A percentile compares a stretch with the other conserved stretches of the same genome.
Conservation (phyloP, 179 eudicot species). For the Silene coronaria region DNA sequence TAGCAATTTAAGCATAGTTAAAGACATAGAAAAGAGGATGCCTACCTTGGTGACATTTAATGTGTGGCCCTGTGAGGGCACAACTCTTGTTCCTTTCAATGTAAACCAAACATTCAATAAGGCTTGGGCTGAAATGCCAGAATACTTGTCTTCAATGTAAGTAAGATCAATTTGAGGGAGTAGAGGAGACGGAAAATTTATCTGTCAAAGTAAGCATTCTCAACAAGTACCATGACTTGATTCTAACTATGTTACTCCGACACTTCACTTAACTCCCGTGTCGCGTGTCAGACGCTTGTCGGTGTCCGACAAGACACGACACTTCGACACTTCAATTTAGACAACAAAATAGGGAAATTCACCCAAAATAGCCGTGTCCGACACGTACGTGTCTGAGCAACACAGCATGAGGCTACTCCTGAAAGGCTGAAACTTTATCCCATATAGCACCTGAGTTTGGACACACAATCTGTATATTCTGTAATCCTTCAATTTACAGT, state of each 20-base stretch:
- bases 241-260: too few species aligned
- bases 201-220: slow-evolving; percentile 30
- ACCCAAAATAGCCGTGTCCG: too few species aligned
- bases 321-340: too few species aligned
- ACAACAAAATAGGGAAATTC: too few species aligned
- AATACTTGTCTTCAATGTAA: slow-evolving; percentile 63
- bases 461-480: background rate
- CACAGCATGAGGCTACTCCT: too few species aligned
- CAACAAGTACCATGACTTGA: background rate
- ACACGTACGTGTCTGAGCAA: too few species aligned
- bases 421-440: too few species aligned
- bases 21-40: background rate
- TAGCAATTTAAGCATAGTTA: background rate
- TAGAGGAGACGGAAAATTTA: slow-evolving; percentile 46
- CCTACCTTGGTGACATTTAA: slow-evolving; percentile 44
- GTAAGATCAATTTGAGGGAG: slow-evolving; percentile 48
- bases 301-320: too few species aligned
- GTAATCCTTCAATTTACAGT: background rate
- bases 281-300: too few species aligned
- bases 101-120: slow-evolving; percentile 68
- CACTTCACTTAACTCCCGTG: too few species aligned
- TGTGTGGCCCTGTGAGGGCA: slow-evolving; percentile 19
- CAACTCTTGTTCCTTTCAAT: slow-evolving; percentile 43
- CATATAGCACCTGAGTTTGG: background rate
- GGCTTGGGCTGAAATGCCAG: slow-evolving; percentile 77